Percentiles rank a stretch among this genome's conserved stretches.
Evolutionary conservation across 345 rosid species (phyloP).

Genomic region (Crucihimalaya himalaica): DNA sequence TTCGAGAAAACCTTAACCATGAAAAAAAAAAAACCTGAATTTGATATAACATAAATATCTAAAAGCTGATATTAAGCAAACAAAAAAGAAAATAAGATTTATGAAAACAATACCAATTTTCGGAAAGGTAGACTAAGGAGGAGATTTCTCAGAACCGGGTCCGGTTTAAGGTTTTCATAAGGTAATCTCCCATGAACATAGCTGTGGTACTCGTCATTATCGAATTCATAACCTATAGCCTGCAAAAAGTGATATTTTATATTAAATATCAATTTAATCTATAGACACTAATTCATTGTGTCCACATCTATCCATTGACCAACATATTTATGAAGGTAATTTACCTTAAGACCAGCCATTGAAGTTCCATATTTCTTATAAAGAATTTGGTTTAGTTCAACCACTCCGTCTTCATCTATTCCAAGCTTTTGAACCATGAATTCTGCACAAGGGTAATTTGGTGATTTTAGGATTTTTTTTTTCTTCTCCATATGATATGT

Average conservation of each 20-base stretch:
- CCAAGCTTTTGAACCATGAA: conserved; percentile 74
- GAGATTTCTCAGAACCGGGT: conserved; percentile 71
- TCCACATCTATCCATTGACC: background rate
- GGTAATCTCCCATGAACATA: conserved; percentile 86
- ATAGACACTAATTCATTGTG: background rate
- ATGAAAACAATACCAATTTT: conserved; percentile 57
- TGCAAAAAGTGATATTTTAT: conserved; percentile 28
- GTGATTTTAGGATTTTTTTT: background rate
- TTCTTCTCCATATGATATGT: background rate
- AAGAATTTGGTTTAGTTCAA: conserved; percentile 56
- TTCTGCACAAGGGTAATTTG: conserved; percentile 44
- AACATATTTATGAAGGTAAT: background rate
- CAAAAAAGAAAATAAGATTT: background rate
- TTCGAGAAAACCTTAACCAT: conserved; percentile 75
- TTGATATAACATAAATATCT: background rate
- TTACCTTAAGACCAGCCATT: conserved; percentile 93
- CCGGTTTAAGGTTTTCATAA: conserved; percentile 76
- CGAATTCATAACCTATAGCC: conserved; percentile 86
- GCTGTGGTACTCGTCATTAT: conserved; percentile 76
- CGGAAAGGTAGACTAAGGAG: conserved; percentile 63
- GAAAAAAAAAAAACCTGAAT: background rate
- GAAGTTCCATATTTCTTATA: conserved; percentile 83
- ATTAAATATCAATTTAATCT: background rate
- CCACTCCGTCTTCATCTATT: conserved; percentile 56
- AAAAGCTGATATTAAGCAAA: background rate